A percentile compares a stretch with the other conserved stretches of the same genome.
phyloP scores from a whole-genome alignment of 129 eudicot genomes.

The Apium graveolens region DNA sequence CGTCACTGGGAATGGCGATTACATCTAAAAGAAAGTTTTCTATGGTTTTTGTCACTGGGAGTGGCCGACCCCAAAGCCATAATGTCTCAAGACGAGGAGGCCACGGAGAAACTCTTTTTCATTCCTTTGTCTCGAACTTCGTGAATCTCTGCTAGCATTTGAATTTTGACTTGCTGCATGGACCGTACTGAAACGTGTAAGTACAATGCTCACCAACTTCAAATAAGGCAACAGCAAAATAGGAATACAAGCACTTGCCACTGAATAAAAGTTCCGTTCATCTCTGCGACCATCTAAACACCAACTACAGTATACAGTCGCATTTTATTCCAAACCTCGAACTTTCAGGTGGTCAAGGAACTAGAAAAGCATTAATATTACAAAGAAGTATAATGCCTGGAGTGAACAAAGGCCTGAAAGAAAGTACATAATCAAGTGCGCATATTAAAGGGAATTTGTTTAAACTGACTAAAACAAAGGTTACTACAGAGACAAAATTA shows the following conservation, averaged over 20 bases:
- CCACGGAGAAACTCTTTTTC: too few relatives aligned
- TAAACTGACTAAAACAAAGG: neutral
- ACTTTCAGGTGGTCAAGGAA: neutral
- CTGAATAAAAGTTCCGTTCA: neutral
- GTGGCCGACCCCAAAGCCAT: too few relatives aligned
- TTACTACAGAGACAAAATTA: constrained; percentile 13
- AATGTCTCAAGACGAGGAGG: too few relatives aligned
- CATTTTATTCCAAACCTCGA: neutral
- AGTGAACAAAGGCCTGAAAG: neutral
- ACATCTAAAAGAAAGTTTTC: too few relatives aligned
- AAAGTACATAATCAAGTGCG: neutral
- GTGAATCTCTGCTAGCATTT: too few relatives aligned
- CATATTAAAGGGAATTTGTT: neutral
- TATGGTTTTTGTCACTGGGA: too few relatives aligned
- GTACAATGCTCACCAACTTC: neutral
- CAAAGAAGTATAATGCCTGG: neutral
- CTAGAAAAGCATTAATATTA: neutral
- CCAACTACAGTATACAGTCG: neutral
- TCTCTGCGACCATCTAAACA: neutral
- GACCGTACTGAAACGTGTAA: too few relatives aligned
- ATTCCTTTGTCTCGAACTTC: too few relatives aligned
- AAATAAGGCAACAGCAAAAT: neutral
- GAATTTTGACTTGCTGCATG: too few relatives aligned
- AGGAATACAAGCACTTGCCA: neutral
- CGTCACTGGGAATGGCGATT: too few relatives aligned